Evolutionary conservation across 768 basidiomycete genomes (phyloP), one percentile per base, ranked within the genome.

Genomic region (Lentinula detonsa): DNA sequence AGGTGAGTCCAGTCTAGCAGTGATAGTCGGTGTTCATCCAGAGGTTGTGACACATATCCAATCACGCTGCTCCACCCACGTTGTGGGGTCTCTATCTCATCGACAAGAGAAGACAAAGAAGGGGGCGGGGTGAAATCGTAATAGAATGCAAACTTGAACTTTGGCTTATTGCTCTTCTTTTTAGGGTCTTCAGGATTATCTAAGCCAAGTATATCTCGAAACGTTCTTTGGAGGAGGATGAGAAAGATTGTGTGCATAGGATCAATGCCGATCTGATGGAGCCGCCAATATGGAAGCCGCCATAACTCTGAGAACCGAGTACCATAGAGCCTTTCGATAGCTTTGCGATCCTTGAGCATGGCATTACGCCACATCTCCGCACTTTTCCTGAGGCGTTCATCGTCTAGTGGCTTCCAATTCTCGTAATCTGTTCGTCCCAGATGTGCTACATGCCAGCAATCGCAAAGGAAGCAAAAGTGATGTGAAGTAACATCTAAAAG

Each of bases 211-310:
- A 37, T 4, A 34, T 34, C 54, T 10, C 43, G 43, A 37, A 59
- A 59, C 15, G 7, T 48, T 21, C 35, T 11, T 43, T 59, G 23
- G 4, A 46, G 57, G 5, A 59, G 10, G 18, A n/a, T 31, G 28
- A 59, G 21, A 15, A 31, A 46, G 23, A 21, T 31, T 9, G 57
- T 70, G 59, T 78, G 77, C 76, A 78, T 77, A 3, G 65, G 58
- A 61, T 78, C 76, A 42, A 78, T 61, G 13, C 75, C 67, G 6
- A 68, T 57, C 62, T 68, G 72, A 0, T 11, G 68, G 65, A 1
- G 73, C 51, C 77, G 67, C 74, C 74, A 78, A 61, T 78, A 78
- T 1, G 67, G 64, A 0, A 79, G 66, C 0, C 70, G 61, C 60
- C 73, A 68, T 1, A 75, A 34, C 57, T 69, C 67, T 9, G 68